Base-by-base conservation (phyloP, 129 eudicot species). In the Flaveria brownii region DNA sequence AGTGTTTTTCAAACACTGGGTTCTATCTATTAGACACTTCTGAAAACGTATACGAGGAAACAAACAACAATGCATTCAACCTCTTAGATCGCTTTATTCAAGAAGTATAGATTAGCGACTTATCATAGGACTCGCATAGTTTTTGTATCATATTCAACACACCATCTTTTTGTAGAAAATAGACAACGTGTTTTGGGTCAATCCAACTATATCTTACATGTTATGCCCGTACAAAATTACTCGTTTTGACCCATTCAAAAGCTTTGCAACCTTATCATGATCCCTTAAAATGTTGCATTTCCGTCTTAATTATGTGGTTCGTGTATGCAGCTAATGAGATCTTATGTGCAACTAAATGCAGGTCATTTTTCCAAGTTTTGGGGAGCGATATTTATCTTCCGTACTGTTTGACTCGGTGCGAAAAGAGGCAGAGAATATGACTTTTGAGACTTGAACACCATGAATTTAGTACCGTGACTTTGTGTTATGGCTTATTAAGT, bases 351-450 rank as follows among this genome's bases (percentile, higher is more conserved):
- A 60, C 66, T 49, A 61, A 78, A 47, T 51, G 74, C 86, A 92
- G 96, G 96, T 68, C 6, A 73, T 92, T 18, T 92, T 89, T 70
- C 97, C 97, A 12, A 92, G 97, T 77, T 92, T 92, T 26, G 97
- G 97, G 62, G 97, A 92, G 80, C 84, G 97, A 51, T 92, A 92
- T 69, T 69, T 92, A 45, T 92, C 97, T 14, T 84, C 97, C 0
- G 92, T 87, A 22, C 87, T 92, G 62, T 92, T 92, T 77, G 97
- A 92, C 13, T 80, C 97, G 2, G 89, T 89, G 80, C 81, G 92
- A 79, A 72, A 70, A 64, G 96, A 91, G 80, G 96, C 96, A 4
- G 96, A 87, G 86, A 84, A 33, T 84, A 78, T 87, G 93, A 83
- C 92, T 4, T 87, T 91, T 42, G 97, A 91, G 86, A 67, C 92